phyloP scores from a whole-genome alignment of 352 stramenopile genomes.

The Nothophytophthora sp. region DNA sequence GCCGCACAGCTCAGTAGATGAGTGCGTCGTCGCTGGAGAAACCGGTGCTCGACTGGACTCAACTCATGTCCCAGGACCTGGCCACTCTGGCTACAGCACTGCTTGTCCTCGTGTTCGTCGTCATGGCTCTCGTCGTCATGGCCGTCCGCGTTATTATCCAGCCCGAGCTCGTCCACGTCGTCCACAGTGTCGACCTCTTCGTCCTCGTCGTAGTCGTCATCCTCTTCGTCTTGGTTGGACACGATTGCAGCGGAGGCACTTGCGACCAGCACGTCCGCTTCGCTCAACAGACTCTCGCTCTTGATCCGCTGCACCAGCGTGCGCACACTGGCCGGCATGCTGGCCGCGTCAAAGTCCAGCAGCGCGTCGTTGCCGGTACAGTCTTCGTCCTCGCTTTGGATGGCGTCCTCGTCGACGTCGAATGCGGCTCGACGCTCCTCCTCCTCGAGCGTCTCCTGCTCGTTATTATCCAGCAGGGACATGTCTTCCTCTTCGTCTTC shows the following conservation, averaged over 20 bases:
- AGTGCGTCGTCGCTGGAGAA: slow-evolving; percentile 17
- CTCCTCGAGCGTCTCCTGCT: slow-evolving; percentile 38
- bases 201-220: slow-evolving; percentile 3
- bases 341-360: slow-evolving; percentile 45
- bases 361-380: slow-evolving; percentile 20
- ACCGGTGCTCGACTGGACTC: slow-evolving; percentile 14
- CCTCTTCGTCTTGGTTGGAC: slow-evolving; percentile 49
- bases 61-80: slow-evolving; percentile 16
- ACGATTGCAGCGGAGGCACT: slow-evolving; percentile 6
- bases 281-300: slow-evolving; percentile 35
- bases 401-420: slow-evolving; percentile 14
- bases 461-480: slow-evolving; percentile 33
- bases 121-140: slow-evolving; percentile 10
- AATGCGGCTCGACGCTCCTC: slow-evolving; percentile 24
- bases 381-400: neutral
- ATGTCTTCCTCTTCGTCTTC: no score
- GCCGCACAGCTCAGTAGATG: slow-evolving; percentile 26
- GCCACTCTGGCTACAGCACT: neutral
- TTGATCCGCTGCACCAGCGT: slow-evolving; percentile 56
- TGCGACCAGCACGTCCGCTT: slow-evolving; percentile 7
- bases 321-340: slow-evolving; percentile 47
- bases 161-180: slow-evolving; percentile 16
- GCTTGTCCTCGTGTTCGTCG: slow-evolving; percentile 13
- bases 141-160: slow-evolving; percentile 13
- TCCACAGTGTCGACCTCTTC: slow-evolving; percentile 12